These are phyloP conservation scores for Suaeda aralocaspica DNA, from an alignment of 148 eudicot species.

Conservation along the genomic window DNA sequence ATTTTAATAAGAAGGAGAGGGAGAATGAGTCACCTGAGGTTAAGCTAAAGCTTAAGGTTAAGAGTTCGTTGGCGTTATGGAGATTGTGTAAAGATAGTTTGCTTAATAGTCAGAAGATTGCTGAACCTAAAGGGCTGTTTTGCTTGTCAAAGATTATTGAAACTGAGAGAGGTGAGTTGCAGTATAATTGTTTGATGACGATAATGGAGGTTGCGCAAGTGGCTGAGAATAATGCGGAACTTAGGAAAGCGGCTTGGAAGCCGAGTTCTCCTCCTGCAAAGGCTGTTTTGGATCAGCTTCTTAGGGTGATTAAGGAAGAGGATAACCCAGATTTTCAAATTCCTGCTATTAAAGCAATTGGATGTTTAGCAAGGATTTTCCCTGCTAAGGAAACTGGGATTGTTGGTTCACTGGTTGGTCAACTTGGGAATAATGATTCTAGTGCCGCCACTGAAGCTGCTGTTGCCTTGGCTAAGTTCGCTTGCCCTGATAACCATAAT, in stretches of 20 bases:
- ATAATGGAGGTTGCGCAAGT: conserved; percentile 73
- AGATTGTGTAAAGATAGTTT: conserved; percentile 50
- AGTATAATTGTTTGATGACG: conserved; percentile 50
- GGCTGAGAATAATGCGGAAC: conserved; percentile 57
- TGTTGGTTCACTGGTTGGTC: conserved; percentile 48
- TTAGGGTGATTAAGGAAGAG: conserved; percentile 59
- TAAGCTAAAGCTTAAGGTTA: conserved; percentile 46
- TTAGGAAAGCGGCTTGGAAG: conserved; percentile 68
- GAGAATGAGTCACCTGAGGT: conserved; percentile 48
- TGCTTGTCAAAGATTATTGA: conserved; percentile 68
- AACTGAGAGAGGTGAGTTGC: conserved; percentile 54
- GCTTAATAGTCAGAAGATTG: conserved; percentile 64
- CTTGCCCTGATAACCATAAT: conserved; percentile 49
- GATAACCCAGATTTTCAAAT: conserved; percentile 27
- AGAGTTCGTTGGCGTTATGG: conserved; percentile 62
- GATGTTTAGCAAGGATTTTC: conserved; percentile 64
- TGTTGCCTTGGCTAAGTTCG: conserved; percentile 58
- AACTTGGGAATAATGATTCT: conserved; percentile 40
- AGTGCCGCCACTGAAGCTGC: conserved; percentile 61
- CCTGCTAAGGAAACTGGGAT: conserved; percentile 67
- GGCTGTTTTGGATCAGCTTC: conserved; percentile 62
- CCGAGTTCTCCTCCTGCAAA: conserved; percentile 61
- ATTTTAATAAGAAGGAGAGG: conserved; percentile 39
- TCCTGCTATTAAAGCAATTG: conserved; percentile 58
- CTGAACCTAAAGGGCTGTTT: conserved; percentile 70